These are phyloP conservation scores for Pseudogymnoascus destructans DNA, from an alignment of 2,329 filamentous ascomycete genomes.

Conservation along the genomic window DNA sequence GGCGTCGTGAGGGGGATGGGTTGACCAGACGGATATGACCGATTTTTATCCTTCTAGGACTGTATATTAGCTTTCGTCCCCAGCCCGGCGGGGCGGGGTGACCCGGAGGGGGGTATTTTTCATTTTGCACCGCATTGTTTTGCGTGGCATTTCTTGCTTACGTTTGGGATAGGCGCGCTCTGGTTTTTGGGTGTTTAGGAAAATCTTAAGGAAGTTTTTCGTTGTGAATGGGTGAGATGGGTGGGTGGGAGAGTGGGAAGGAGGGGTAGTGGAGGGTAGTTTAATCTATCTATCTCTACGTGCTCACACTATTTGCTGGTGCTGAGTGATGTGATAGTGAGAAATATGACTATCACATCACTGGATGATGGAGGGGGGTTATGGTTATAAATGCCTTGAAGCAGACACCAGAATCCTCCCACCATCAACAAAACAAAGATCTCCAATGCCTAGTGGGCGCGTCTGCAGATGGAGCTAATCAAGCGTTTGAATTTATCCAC, in stretches of 20 bases:
- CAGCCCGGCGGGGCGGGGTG: too few relatives aligned
- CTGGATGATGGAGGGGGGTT: not conserved
- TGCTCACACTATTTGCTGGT: not conserved
- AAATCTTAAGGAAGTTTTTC: not conserved
- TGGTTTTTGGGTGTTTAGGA: not conserved
- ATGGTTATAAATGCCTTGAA: not conserved
- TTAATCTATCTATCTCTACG: not conserved
- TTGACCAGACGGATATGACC: not conserved
- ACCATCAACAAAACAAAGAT: too few relatives aligned
- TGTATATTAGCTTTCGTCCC: not conserved
- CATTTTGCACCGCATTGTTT: not conserved
- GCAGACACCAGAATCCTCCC: too few relatives aligned
- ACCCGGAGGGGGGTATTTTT: not conserved
- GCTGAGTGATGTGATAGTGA: not conserved
- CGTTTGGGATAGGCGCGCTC: not conserved
- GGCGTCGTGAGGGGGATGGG: not conserved
- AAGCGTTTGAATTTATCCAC: too few relatives aligned
- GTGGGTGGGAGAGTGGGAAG: too few relatives aligned
- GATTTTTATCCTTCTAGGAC: not conserved
- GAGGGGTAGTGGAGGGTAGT: not conserved
- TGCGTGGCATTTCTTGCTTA: not conserved
- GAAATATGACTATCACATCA: too few relatives aligned
- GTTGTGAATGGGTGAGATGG: not conserved
- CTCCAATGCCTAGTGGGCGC: too few relatives aligned
- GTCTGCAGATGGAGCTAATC: too few relatives aligned